These are phyloP conservation scores for Sophora flavescens DNA, from an alignment of 306 rosid genomes.

Conservation along the genomic window DNA sequence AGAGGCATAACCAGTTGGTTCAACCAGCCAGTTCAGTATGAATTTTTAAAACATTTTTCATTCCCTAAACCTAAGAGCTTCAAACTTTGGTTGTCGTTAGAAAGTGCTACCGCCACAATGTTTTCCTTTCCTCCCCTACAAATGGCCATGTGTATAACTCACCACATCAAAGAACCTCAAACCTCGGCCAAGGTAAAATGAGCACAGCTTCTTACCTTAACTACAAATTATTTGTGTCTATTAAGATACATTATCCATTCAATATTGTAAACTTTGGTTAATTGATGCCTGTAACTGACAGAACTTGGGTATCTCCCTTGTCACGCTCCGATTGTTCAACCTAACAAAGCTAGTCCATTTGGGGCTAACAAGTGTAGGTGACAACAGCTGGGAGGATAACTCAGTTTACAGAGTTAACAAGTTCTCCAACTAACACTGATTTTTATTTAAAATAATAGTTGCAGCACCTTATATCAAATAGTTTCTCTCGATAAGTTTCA, in stretches of 20 bases:
- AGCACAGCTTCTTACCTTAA: not conserved
- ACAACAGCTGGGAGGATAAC: slow-evolving; percentile 8
- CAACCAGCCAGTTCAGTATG: not conserved
- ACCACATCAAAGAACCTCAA: slow-evolving; percentile 20
- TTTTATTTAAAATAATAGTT: not conserved
- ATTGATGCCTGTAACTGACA: not conserved
- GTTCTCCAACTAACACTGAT: not conserved
- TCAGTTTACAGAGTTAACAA: slow-evolving; percentile 24
- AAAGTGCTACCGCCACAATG: not conserved
- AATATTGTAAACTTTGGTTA: not conserved
- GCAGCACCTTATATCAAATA: not conserved
- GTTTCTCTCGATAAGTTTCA: slow-evolving; percentile 25
- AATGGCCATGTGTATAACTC: slow-evolving; percentile 8
- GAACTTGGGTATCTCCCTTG: not conserved
- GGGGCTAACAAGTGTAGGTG: slow-evolving; percentile 14
- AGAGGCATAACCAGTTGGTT: too few relatives aligned
- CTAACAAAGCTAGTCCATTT: not conserved
- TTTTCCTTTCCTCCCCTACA: slow-evolving; percentile 9
- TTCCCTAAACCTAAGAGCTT: slow-evolving; percentile 2
- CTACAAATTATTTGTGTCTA: slow-evolving; percentile 14
- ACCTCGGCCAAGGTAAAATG: slow-evolving; percentile 20
- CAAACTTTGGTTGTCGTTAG: slow-evolving; percentile 14
- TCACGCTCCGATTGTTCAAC: not conserved
- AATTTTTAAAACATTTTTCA: not conserved
- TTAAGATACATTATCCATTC: not conserved